Percentiles rank a stretch among this genome's conserved stretches.
Evolutionary conservation across 768 basidiomycete species (phyloP).

Genomic region (Royoungia palumana): DNA sequence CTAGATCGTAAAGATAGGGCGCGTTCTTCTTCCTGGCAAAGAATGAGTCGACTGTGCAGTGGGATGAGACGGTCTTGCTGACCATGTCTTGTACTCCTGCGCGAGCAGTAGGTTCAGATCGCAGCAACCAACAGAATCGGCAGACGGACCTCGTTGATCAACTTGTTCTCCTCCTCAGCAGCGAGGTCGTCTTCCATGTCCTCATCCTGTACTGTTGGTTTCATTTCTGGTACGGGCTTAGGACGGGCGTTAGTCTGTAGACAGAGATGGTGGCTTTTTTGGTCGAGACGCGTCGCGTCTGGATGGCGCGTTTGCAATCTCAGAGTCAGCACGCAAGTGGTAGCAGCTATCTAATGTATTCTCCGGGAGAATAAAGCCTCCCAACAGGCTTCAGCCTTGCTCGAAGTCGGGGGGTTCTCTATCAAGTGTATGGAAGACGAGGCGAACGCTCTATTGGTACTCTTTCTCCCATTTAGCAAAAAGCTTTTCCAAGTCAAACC

Average conservation of each 20-base stretch:
- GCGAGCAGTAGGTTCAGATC: constrained; percentile 11
- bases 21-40: constrained; percentile 87
- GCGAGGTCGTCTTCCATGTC: constrained; percentile 77
- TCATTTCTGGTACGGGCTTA: constrained; percentile 34
- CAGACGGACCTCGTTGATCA: constrained; percentile 74
- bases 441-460: constrained; percentile 44
- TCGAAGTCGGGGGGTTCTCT: constrained; percentile 17
- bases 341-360: constrained; percentile 6
- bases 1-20: constrained; percentile 95
- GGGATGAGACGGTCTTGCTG: constrained; percentile 12
- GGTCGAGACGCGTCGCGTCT: constrained; percentile 28
- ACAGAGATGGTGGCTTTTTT: constrained; percentile 1
- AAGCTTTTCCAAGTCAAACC: constrained; percentile 94
- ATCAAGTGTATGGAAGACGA: constrained; percentile 26
- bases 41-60: not conserved
- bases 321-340: not conserved
- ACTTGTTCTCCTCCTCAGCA: constrained; percentile 83
- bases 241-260: too few relatives aligned
- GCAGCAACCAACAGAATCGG: not conserved
- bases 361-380: not conserved
- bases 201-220: constrained; percentile 46
- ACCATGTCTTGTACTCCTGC: constrained; percentile 89
- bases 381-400: constrained; percentile 8
- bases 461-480: constrained; percentile 72
- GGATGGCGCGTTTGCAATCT: not conserved